Percentiles rank a stretch among this genome's conserved stretches.
Evolutionary conservation across 1,139 yeast genomes (phyloP).

Genomic region (Taphrina pruni): DNA sequence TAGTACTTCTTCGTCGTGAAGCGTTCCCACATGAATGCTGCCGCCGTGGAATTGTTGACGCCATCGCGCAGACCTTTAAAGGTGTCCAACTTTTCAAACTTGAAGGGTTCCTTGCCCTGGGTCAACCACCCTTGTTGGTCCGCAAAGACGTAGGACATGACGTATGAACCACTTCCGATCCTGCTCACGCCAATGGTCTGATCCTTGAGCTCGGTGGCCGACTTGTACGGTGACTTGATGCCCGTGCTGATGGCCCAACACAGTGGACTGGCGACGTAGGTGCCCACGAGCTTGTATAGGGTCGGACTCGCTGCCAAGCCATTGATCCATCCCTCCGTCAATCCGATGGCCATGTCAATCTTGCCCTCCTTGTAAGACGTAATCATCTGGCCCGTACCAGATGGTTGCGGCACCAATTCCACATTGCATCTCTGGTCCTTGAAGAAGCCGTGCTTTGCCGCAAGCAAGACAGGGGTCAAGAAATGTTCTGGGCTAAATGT

Average conservation of each 20-base stretch:
- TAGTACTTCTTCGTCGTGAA: constrained; percentile 86
- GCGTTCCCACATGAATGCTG: constrained; percentile 95
- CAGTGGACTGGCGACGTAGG: constrained; percentile 83
- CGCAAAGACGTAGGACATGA: constrained; percentile 86
- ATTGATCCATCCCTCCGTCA: constrained; percentile 88
- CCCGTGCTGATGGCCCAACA: constrained; percentile 89
- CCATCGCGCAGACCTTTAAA: constrained; percentile 79
- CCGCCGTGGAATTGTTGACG: constrained; percentile 69
- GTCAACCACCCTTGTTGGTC: constrained; percentile 58
- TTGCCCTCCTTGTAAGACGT: constrained; percentile 68
- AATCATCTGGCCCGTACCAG: constrained; percentile 88
- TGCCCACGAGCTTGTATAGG: constrained; percentile 71
- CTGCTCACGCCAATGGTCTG: constrained; percentile 79
- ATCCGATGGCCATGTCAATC: constrained; percentile 77
- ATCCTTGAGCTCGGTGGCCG: constrained; percentile 64
- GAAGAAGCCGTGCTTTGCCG: constrained; percentile 65
- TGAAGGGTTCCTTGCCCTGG: constrained; percentile 52
- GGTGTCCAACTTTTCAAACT: constrained; percentile 61
- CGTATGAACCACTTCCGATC: constrained; percentile 88
- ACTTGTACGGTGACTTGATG: constrained; percentile 60
- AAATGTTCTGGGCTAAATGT: constrained; percentile 73
- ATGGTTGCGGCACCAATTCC: constrained; percentile 74
- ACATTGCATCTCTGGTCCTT: constrained; percentile 57
- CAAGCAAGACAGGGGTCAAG: constrained; percentile 82
- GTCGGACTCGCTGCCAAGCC: constrained; percentile 76